Base-by-base conservation (phyloP, 176 grass and related monocot species). In the Alloteropsis semialata region DNA sequence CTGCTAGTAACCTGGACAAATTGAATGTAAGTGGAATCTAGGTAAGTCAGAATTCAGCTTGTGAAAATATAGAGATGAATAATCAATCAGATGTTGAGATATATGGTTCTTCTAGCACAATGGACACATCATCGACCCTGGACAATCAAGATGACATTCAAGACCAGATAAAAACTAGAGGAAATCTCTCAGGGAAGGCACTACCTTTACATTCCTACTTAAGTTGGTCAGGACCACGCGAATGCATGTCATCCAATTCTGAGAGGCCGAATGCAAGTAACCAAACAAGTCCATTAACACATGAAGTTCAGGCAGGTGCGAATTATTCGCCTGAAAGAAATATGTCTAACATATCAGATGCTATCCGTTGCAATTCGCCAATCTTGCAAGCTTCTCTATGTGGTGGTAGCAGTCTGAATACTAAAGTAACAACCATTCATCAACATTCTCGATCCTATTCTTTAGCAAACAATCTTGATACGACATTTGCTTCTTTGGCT, bases 311-410 rank as follows among this genome's bases (percentile, higher is more conserved):
- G 44, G 39, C 41, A n/a, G 59, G 4, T 82, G 72, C 5, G 1
- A 41, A 62, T 82, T 87, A 54, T 33, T 61, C n/a, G 5, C 43
- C 72, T 14, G 36, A 82, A 82, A 77, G 41, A 53, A 82, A n/a
- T 41, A 62, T 70, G 39, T 34, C 29, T 42, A 42, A 28, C 65
- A 65, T 48, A 30, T 63, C 72, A 53, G 74, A 88, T 77, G 12
- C 65, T 68, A 58, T 82, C n/a, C 3, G 5, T 5, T 81, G 60
- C 59, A 82, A 67, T 77, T 82, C 73, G 33, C 33, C 62, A 49
- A 77, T 16, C 63, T 56, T 38, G 48, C 49, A 80, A 42, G 14
- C 28, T 74, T 79, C 44, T 3, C 24, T 19, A 4, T 72, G 67
- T n/a, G 21, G 19, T 37, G 36, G n/a, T 32, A 49, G 15, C 58